Evolutionary conservation across 2,329 filamentous ascomycete genomes (phyloP).

Genomic region (Diplodia mutila): DNA sequence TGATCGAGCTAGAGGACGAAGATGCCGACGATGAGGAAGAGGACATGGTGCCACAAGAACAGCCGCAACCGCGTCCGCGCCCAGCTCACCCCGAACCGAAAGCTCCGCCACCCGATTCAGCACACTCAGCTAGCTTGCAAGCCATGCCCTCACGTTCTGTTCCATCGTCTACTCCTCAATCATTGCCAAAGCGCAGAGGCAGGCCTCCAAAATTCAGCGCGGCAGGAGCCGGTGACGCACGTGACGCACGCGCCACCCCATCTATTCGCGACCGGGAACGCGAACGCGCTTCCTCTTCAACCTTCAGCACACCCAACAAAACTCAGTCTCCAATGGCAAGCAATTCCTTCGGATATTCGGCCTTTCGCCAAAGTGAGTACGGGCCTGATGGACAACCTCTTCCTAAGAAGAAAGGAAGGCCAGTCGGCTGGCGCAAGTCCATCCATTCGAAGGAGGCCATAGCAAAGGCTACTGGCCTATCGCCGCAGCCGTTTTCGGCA

Average conservation of each 20-base stretch:
- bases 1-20: slow-evolving; percentile 33
- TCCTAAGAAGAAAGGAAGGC: slow-evolving; percentile 52
- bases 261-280: slow-evolving; percentile 17
- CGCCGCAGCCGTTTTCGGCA: background rate
- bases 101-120: background rate
- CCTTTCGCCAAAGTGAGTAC: slow-evolving; percentile 42
- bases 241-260: slow-evolving; percentile 15
- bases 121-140: background rate
- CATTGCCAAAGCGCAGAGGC: background rate
- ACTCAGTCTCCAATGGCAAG: slow-evolving; percentile 23
- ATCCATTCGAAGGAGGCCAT: slow-evolving; percentile 42
- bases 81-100: background rate
- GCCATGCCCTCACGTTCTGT: background rate
- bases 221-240: background rate
- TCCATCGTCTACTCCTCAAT: background rate
- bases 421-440: slow-evolving; percentile 55
- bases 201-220: background rate
- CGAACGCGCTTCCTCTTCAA: slow-evolving; percentile 6
- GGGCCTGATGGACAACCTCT: slow-evolving; percentile 40
- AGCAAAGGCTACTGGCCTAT: slow-evolving; percentile 33
- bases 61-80: background rate
- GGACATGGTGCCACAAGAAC: slow-evolving; percentile 7
- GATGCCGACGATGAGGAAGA: slow-evolving; percentile 40
- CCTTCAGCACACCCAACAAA: slow-evolving; percentile 5
- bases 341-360: slow-evolving; percentile 45